phyloP scores from a whole-genome alignment of 331 rosid genomes.

The Prunus yedoensis region DNA sequence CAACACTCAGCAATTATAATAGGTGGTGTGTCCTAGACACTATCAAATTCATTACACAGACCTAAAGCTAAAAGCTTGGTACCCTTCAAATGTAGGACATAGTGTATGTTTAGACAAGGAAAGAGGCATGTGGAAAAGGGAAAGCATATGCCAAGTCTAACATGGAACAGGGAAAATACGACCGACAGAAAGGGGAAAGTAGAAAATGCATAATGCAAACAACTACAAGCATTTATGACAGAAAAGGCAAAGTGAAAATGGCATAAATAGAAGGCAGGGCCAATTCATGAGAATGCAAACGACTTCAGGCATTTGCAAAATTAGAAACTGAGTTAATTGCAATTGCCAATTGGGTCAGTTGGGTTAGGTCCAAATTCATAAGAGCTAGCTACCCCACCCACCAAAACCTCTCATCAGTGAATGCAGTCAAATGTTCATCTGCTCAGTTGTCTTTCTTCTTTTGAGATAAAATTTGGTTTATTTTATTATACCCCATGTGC shows the following conservation, averaged over 20 bases:
- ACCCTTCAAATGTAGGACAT: not conserved
- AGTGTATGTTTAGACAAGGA: not conserved
- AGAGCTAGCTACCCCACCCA: conserved; percentile 17
- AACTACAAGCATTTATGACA: not conserved
- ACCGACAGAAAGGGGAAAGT: not conserved
- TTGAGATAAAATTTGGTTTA: not conserved
- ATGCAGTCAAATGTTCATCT: not conserved
- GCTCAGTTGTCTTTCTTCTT: too few species aligned
- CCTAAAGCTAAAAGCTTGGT: not conserved
- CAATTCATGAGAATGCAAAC: not conserved
- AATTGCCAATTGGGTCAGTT: conserved; percentile 15
- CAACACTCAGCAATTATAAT: too few species aligned
- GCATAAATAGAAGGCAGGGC: not conserved
- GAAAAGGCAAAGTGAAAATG: too few species aligned
- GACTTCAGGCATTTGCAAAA: not conserved
- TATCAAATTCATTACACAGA: conserved; percentile 2
- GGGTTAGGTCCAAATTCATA: not conserved
- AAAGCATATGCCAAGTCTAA: too few species aligned
- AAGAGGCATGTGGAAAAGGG: not conserved
- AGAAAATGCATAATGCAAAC: not conserved
- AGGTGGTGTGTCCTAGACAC: not conserved
- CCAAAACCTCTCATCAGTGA: conserved; percentile 5
- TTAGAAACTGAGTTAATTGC: not conserved
- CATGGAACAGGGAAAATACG: too few species aligned
- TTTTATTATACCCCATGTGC: conserved; percentile 1